Evolutionary conservation across 495 filamentous ascomycete species (phyloP).

Genomic region (Podospora tetraspora): DNA sequence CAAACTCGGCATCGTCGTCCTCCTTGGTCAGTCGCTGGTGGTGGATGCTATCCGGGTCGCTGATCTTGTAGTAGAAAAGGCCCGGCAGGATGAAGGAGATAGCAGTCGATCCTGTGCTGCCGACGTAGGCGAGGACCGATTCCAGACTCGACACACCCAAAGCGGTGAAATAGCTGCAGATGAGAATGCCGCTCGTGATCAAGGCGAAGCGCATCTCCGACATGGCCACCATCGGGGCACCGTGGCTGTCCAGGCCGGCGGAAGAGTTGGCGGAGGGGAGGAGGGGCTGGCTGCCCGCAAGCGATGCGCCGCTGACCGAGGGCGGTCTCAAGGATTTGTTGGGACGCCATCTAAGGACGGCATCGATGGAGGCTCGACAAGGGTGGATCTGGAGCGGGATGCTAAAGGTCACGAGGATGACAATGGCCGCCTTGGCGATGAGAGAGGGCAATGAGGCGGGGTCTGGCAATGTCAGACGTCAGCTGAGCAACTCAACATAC

Average conservation of each 20-base stretch:
- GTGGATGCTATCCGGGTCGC: constrained; percentile 71
- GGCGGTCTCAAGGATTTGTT: constrained; percentile 75
- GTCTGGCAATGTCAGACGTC: constrained; percentile 45
- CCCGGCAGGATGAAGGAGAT: constrained; percentile 97
- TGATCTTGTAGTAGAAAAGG: constrained; percentile 97
- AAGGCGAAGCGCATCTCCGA: constrained; percentile 83
- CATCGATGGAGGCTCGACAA: constrained; percentile 87
- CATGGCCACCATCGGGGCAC: constrained; percentile 50
- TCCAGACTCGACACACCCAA: constrained; percentile 88
- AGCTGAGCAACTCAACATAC: constrained; percentile 6
- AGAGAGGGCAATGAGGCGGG: constrained; percentile 74
- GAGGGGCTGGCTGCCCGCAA: constrained; percentile 39
- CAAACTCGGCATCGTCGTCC: constrained; percentile 63
- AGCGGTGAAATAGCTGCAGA: constrained; percentile 78
- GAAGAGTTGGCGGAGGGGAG: constrained; percentile 31
- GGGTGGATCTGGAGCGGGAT: constrained; percentile 95
- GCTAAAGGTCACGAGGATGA: constrained; percentile 94
- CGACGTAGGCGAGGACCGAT: constrained; percentile 89
- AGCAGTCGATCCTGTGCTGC: constrained; percentile 85
- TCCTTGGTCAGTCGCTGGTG: constrained; percentile 84
- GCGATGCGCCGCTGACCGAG: constrained; percentile 27
- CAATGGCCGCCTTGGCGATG: constrained; percentile 90
- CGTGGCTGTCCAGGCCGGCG: constrained; percentile 32
- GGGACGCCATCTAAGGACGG: constrained; percentile 87
- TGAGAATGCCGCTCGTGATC: constrained; percentile 78